phyloP scores from a whole-genome alignment of 331 rosid species.

The Rhamnella rubrinervis region DNA sequence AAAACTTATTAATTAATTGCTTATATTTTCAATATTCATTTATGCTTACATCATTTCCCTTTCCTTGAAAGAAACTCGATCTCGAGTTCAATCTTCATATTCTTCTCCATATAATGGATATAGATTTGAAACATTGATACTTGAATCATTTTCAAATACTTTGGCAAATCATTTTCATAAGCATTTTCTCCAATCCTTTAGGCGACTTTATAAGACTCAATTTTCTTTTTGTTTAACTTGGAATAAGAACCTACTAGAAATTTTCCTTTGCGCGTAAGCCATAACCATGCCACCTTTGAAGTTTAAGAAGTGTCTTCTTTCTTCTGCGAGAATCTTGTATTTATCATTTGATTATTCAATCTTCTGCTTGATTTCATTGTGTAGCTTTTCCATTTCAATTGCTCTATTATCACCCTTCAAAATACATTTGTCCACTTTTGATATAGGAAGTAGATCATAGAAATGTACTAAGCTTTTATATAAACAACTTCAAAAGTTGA shows the following conservation, averaged over 20 bases:
- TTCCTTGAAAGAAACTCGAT: background rate
- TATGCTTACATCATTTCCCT: too few species aligned
- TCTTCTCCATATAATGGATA: background rate
- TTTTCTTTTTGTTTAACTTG: background rate
- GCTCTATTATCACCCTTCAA: background rate
- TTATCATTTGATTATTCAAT: background rate
- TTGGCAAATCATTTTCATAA: background rate
- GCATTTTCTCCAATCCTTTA: background rate
- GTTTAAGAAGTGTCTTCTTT: too few species aligned
- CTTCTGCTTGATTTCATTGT: background rate
- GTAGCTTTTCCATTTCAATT: background rate
- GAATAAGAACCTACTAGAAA: background rate
- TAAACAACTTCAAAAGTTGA: background rate
- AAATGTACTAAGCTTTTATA: background rate
- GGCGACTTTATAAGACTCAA: background rate
- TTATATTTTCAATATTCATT: too few species aligned
- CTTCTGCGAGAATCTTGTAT: background rate
- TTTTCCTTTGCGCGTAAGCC: background rate
- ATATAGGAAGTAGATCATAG: background rate
- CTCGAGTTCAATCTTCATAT: background rate
- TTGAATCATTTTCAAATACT: background rate
- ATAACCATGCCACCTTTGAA: slow-evolving; percentile 6
- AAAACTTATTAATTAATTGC: too few species aligned
- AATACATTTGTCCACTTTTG: background rate
- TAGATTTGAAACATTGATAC: background rate